These are phyloP conservation scores for Omphalotus guepiniiformis DNA, from an alignment of 768 basidiomycete genomes.

Conservation along the genomic window DNA sequence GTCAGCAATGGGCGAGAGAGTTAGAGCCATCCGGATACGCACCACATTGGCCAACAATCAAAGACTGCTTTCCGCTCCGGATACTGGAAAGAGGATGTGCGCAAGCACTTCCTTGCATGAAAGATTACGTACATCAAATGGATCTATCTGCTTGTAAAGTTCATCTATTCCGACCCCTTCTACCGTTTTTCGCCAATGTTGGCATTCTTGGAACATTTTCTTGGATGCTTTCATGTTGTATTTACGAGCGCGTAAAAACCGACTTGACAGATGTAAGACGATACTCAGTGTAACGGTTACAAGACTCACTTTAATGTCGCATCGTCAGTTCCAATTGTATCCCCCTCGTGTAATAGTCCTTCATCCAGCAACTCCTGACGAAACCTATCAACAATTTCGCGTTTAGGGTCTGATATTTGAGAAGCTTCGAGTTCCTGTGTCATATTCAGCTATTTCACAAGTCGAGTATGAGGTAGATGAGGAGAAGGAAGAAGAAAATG, in stretches of 20 bases:
- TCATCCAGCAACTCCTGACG: slow-evolving; percentile 49
- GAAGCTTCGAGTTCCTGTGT: no score
- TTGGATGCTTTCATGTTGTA: slow-evolving; percentile 57
- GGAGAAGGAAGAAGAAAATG: no score
- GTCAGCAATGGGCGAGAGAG: neutral
- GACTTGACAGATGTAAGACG: slow-evolving; percentile 32
- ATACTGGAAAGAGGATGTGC: slow-evolving; percentile 38
- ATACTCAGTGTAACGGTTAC: neutral
- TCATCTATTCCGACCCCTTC: slow-evolving; percentile 37
- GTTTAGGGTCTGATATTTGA: slow-evolving; percentile 1
- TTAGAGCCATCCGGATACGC: neutral
- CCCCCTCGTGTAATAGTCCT: slow-evolving; percentile 53
- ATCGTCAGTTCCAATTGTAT: slow-evolving; percentile 58
- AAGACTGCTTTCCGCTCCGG: slow-evolving; percentile 67
- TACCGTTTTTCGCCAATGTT: slow-evolving; percentile 63
- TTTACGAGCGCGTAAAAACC: slow-evolving; percentile 73
- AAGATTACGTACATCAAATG: slow-evolving; percentile 46
- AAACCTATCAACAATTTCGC: slow-evolving; percentile 43
- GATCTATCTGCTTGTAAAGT: slow-evolving; percentile 34
- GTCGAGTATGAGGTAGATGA: no score
- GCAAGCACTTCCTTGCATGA: neutral
- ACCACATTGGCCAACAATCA: slow-evolving; percentile 72
- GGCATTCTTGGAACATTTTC: slow-evolving; percentile 62
- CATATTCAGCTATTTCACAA: no score
- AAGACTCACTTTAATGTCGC: slow-evolving; percentile 52